These are phyloP conservation scores for Lactifluus volemus DNA, from an alignment of 768 basidiomycete genomes.

Conservation along the genomic window DNA sequence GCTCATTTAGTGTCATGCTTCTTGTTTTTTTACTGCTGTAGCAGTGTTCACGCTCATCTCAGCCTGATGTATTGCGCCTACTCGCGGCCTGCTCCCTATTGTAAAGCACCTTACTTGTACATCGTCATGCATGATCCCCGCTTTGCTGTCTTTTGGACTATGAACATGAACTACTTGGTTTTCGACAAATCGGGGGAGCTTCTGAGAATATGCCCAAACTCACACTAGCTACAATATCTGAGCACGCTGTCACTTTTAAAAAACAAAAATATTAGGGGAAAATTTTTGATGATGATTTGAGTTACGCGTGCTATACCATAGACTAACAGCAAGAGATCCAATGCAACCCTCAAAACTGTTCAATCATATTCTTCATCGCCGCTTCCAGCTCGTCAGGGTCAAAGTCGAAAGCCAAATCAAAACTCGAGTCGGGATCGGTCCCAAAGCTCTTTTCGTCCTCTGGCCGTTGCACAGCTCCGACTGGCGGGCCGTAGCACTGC, in stretches of 20 bases:
- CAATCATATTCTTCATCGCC: conserved; percentile 8
- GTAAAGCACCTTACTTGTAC: conserved; percentile 13
- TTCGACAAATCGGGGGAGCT: not conserved
- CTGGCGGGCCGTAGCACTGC: not conserved
- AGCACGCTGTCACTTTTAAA: not conserved
- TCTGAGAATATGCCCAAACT: not conserved
- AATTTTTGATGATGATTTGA: not conserved
- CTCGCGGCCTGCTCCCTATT: not conserved
- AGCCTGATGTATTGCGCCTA: conserved; percentile 5
- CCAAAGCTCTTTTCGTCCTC: not conserved
- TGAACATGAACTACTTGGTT: not conserved
- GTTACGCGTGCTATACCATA: not conserved
- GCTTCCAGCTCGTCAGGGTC: conserved; percentile 13
- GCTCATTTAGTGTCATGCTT: conserved; percentile 55
- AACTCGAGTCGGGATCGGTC: conserved; percentile 12
- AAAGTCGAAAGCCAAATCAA: conserved; percentile 13
- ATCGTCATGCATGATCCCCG: not conserved
- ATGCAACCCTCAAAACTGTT: not conserved
- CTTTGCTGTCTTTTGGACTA: not conserved
- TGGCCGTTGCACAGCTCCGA: not conserved
- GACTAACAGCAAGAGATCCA: not conserved
- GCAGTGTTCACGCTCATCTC: conserved; percentile 1
- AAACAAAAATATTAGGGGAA: too few species aligned
- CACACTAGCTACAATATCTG: not conserved
- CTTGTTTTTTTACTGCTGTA: conserved; percentile 1